Evolutionary conservation across 495 filamentous ascomycete genomes (phyloP).

Genomic region (Talaromyces ruber): DNA sequence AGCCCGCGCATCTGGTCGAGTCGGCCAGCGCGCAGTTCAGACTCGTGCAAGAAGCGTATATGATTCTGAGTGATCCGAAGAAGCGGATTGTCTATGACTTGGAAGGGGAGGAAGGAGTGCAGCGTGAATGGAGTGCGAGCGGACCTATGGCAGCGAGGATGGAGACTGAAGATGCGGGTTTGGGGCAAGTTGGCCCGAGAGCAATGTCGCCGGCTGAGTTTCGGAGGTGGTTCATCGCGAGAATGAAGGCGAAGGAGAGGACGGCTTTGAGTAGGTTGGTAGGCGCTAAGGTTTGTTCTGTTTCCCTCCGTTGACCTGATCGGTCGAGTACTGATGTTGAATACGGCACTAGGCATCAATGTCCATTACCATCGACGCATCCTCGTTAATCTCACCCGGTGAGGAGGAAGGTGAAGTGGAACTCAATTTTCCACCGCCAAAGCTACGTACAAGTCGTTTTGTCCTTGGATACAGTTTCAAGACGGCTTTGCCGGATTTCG

Average conservation of each 20-base stretch:
- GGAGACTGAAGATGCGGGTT: constrained; percentile 12
- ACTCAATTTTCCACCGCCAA: constrained; percentile 17
- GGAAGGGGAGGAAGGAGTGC: constrained; percentile 35
- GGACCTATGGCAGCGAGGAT: constrained; percentile 27
- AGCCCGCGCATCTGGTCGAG: constrained; percentile 37
- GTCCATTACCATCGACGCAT: constrained; percentile 33
- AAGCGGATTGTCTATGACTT: constrained; percentile 49
- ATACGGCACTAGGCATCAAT: constrained; percentile 20
- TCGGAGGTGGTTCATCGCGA: constrained; percentile 39
- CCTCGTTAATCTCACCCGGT: constrained; percentile 23
- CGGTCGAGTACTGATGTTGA: not conserved
- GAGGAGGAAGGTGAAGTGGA: constrained; percentile 21
- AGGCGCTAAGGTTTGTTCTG: constrained; percentile 25
- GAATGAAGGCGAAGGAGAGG: constrained; percentile 36
- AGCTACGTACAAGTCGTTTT: constrained; percentile 13
- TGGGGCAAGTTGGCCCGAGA: constrained; percentile 30
- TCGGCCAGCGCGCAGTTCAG: constrained; percentile 41
- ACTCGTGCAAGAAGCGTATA: constrained; percentile 43
- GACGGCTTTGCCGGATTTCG: constrained; percentile 21
- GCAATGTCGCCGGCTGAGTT: constrained; percentile 39
- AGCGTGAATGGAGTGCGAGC: constrained; percentile 28
- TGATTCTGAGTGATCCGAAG: constrained; percentile 45
- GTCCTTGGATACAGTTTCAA: constrained; percentile 27
- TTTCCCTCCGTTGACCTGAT: not conserved
- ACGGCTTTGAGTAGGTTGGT: constrained; percentile 35